Base-by-base conservation (phyloP, 2,329 filamentous ascomycete genomes). In the Epicoccum nigrum region DNA sequence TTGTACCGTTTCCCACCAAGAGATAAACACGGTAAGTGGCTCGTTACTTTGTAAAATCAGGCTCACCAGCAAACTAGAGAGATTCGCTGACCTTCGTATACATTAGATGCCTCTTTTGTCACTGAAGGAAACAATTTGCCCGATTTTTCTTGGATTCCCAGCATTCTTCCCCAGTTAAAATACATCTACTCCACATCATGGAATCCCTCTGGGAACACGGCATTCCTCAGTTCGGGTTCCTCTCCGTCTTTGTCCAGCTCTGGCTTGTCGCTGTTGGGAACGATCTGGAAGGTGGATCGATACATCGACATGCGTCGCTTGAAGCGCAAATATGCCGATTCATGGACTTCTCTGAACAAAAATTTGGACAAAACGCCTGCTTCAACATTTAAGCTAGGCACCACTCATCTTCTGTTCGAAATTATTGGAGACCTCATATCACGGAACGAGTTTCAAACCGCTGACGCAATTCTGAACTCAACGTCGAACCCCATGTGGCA, bases 331-430 rank as follows among this genome's bases (percentile, higher is more conserved):
- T 39, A 39, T n/a, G n/a, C 8, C 21, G 7, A 11, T 27, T 27
- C 35, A 25, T 39, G 35, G 35, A n/a, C 35, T 39, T 39, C 35
- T 17, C 6, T 39, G 21, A 39, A 25, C 20, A 39, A n/a, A 11
- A 27, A 27, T 16, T 16, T 39, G 35, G 5, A 13, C 20, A 39
- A 39, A 16, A 39, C 35, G 4, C 21, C 35, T 25, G 4, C 7
- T 12, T 13, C 11, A 11, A 39, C 21, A 9, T n/a, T 39, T 20
- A 16, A 11, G 13, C 13, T 39, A 16, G 35, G 35, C n/a, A 27
- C 21, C n/a, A 39, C 35, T 27, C 35, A 39, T 39, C 20, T 39
- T 15, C n/a, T 39, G 13, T 39, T 39, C n/a, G 35, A 39, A n/a
- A 39, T 39, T 6, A 25, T 27, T 6, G 3, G n/a, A n/a, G 35